Base-by-base conservation (phyloP, 2,329 filamentous ascomycete species). In the Juglanconis oblonga region DNA sequence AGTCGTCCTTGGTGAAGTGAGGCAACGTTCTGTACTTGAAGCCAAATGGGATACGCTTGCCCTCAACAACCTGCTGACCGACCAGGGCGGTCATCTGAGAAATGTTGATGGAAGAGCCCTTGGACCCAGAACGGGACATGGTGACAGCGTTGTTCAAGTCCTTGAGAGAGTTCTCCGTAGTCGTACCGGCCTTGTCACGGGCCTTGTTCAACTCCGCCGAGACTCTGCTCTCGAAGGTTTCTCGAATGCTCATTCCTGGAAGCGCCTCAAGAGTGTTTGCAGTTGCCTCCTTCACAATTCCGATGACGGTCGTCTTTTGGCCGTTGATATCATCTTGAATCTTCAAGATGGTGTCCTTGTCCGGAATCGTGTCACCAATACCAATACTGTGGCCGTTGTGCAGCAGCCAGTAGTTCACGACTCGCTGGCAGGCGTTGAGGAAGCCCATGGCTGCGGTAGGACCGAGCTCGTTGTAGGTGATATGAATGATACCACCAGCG, bases 71-170 rank as follows among this genome's bases (percentile, higher is more conserved):
- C 74, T 99, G 96, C 74, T 99, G 95, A 66, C 96, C 95, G 62
- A 99, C 96, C 65, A 98, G 85, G 32, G 95, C 95, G 64, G 93
- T 96, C 95, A 99, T 99, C 77, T 99, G 95, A 14, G 96, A 97
- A 69, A 99, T 98, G 74, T 99, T 99, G 81, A 99, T 98, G 11
- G 92, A 94, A 2, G 95, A 98, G 73, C 95, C 95, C 81, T 99
- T 99, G 67, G 96, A 99, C 70, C 95, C 95, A 61, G 95, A 97
- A 56, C 88, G 87, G 62, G 96, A 92, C 91, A 98, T 99, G 71
- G 92, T 91, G 57, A 96, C 92, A 54, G 94, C 94, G 70, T 98
- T 97, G 82, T 99, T 99, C 69, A 90, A 81, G 76, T 97, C 92
- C 78, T 97, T 97, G 73, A 99, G 79, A 81, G 90, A 92, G 77